phyloP scores from a whole-genome alignment of 169 alveolate species.

The Eimeria necatrix region DNA sequence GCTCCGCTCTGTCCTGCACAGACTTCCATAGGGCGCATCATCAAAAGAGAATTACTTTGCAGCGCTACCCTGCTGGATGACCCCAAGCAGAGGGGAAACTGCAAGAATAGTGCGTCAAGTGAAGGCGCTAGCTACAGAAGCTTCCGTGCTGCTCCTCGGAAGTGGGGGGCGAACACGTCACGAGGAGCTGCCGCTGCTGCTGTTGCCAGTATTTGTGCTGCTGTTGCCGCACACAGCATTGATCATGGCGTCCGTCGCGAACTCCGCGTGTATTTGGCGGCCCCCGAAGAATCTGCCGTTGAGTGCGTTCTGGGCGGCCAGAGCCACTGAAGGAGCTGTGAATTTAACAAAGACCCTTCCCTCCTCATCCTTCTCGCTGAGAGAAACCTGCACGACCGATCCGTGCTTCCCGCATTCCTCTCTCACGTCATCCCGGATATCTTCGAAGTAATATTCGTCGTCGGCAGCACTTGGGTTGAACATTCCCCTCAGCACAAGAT shows the following conservation, averaged over 20 bases:
- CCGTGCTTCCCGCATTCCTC: conserved; percentile 94
- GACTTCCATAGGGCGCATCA: not conserved
- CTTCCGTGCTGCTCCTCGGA: not conserved
- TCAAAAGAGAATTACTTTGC: not conserved
- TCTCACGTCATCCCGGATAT: conserved; percentile 92
- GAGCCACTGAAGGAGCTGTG: conserved; percentile 63
- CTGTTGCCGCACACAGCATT: conserved; percentile 66
- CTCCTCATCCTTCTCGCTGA: conserved; percentile 82
- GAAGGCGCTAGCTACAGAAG: not conserved
- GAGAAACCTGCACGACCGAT: conserved; percentile 87
- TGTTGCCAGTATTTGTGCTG: conserved; percentile 1
- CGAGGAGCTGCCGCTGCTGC: conserved; percentile 12
- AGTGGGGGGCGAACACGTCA: not conserved
- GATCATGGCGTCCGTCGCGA: conserved; percentile 77
- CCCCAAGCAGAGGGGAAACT: not conserved
- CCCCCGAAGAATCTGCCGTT: conserved; percentile 82
- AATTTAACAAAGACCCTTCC: conserved; percentile 79
- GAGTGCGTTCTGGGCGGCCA: conserved; percentile 78
- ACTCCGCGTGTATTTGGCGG: conserved; percentile 73
- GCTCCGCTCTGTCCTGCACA: conserved; percentile 2
- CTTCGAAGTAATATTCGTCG: conserved; percentile 84
- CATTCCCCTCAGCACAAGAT: conserved; percentile 36
- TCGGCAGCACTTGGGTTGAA: conserved; percentile 69
- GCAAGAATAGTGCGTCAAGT: not conserved
- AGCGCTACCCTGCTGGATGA: not conserved